Base-by-base conservation (phyloP, 345 rosid species). In the Lepidium aucheri region DNA sequence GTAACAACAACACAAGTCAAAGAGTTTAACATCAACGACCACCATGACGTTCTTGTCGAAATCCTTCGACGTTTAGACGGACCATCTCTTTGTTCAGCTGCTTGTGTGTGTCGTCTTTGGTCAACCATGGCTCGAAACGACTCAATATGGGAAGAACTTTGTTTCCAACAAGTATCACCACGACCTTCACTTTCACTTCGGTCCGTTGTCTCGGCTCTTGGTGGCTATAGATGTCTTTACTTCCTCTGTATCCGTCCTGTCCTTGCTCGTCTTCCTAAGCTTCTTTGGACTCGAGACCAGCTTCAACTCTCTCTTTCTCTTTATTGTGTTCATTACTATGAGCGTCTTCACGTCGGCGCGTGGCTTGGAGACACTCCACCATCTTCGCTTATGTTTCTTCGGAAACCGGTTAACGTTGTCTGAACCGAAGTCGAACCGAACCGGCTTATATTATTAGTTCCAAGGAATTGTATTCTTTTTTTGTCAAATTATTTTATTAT, bases 81-180 rank as follows among this genome's bases (percentile, higher is more conserved):
- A 8, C 87, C 84, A 11, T 87, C 98, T 5, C 90, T 93, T 7
- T 73, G 90, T 40, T 77, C 82, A 43, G 94, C 97, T 9, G 87
- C 98, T 44, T 82, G 94, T 74, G 98, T 90, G 49, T 93, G 98
- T 74, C 85, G 90, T 16, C 91, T 88, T 59, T 93, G 98, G 98
- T 83, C 80, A 63, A 69, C 84, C 61, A 76, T 90, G 26, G 78
- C 87, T 65, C 82, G 86, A 18, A 79, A 74, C 68, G 96, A 93
- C 74, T 80, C 91, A 9, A 73, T 86, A 39, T 93, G 98, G 98
- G 98, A 93, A 69, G 77, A 88, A 74, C 86, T 90, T 62, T 93
- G 98, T 79, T 85, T 93, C 80, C 83, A 87, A 65, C 93, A 86
- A 72, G 79, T 82, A 9, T 70, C 81, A 8, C 84, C 89, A 14